Evolutionary conservation across 805 yeast genomes (phyloP).

Genomic region (Lipomyces sp.): DNA sequence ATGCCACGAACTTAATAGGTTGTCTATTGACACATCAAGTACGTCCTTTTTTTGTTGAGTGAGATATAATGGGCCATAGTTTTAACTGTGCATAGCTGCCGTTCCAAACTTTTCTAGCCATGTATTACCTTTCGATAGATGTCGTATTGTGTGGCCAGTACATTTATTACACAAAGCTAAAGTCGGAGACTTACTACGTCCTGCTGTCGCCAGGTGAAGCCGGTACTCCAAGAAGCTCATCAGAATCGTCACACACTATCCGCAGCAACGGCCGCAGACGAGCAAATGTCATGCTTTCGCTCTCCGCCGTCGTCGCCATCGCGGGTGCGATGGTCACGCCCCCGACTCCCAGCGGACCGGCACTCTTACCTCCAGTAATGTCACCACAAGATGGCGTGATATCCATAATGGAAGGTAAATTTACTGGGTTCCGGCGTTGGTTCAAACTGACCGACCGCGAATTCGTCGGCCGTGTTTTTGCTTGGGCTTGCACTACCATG

Average conservation of each 20-base stretch:
- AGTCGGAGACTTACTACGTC: conserved; percentile 30
- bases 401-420: conserved; percentile 6
- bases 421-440: conserved; percentile 25
- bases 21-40: conserved; percentile 73
- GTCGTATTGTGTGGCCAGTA: conserved; percentile 69
- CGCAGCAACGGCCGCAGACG: conserved; percentile 22
- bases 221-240: conserved; percentile 22
- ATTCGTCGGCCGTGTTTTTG: conserved; percentile 55
- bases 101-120: conserved; percentile 76
- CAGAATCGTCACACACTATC: conserved; percentile 31
- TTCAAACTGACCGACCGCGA: conserved; percentile 28
- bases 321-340: conserved; percentile 35
- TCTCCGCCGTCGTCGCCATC: conserved; percentile 32
- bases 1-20: conserved; percentile 63
- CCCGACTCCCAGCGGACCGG: conserved; percentile 8
- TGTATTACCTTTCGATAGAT: conserved; percentile 78
- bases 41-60: background rate
- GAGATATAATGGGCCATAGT: background rate
- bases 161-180: conserved; percentile 61
- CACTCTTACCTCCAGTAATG: background rate
- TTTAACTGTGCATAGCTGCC: conserved; percentile 50
- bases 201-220: conserved; percentile 31
- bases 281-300: conserved; percentile 34
- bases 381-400: background rate
- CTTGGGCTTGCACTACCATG: conserved; percentile 79